Base-by-base conservation (phyloP, 2,329 filamentous ascomycete species). In the Fusarium sp. region DNA sequence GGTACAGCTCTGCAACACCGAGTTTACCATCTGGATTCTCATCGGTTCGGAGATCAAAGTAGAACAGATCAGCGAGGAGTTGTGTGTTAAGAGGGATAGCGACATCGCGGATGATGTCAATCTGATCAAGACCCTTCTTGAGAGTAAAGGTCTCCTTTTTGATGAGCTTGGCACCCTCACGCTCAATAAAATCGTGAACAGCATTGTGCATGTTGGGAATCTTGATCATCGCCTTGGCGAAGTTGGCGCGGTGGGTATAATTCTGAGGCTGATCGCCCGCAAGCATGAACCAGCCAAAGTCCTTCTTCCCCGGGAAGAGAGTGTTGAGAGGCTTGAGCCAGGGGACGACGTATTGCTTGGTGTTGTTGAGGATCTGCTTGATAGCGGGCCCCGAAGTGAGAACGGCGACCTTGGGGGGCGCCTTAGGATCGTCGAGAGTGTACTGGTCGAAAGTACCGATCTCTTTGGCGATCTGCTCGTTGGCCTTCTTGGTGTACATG, bases 51-150 rank as follows among this genome's bases (percentile, higher is more conserved):
- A 91, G 74, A 7, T 90, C 89, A 38, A 90, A 82, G 58, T 88
- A 88, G 78, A 90, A 89, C 18, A 88, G 80, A 45, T 89, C 86
- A 0, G 87, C 85, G 4, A 89, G 83, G 75, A 88, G 85, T 46
- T 85, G 81, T 6, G 88, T 85, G 9, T 88, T 89, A 2, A 87
- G 82, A 16, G 90, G 86, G 66, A 91, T 90, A 21, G 87, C 88
- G 19, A 91, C 85, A 54, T 90, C 88, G 18, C 83, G 82, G 59
- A 85, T 79, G 25, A 85, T 69, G 52, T 85, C 83, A 33, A 85
- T 76, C 70, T 84, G 83, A 64, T 80, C 76, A 3, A 84, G 79
- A 1, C 80, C 82, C 39, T 80, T 73, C 56, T 76, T 75, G 23
- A 84, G 64, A 31, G 66, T 75, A 60, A 84, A 84, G 0, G 78